Percentiles rank a stretch among this genome's conserved stretches.
Evolutionary conservation across 768 basidiomycete species (phyloP).

Genomic region (Daedalea quercina): DNA sequence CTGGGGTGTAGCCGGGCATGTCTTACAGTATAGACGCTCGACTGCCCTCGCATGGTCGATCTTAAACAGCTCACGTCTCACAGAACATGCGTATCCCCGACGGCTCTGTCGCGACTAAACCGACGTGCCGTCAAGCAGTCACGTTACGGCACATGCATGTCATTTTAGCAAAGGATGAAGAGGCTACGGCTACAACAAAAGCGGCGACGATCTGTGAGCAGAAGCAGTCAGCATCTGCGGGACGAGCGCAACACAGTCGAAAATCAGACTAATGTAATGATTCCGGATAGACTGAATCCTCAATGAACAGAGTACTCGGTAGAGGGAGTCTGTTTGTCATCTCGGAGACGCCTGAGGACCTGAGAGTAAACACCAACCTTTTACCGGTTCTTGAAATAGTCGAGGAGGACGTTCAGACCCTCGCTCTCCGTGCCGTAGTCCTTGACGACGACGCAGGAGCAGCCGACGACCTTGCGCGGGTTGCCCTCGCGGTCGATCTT

Average conservation of each 20-base stretch:
- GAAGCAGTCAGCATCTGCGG: not conserved
- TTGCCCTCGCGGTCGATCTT: constrained; percentile 99
- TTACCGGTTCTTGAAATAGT: constrained; percentile 94
- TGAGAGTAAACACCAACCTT: constrained; percentile 23
- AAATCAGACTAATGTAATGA: constrained; percentile 73
- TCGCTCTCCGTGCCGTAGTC: constrained; percentile 94
- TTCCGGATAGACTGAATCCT: constrained; percentile 84
- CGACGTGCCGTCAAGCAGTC: too few species aligned
- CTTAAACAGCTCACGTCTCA: too few species aligned
- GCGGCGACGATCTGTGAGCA: not conserved
- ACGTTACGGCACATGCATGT: too few species aligned
- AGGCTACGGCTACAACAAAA: too few species aligned
- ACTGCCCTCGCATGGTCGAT: too few species aligned
- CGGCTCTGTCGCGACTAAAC: too few species aligned
- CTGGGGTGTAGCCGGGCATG: too few species aligned
- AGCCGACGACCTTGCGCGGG: constrained; percentile 91
- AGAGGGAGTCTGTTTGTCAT: constrained; percentile 94
- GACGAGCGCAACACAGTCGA: not conserved
- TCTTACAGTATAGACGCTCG: too few species aligned
- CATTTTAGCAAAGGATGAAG: too few species aligned
- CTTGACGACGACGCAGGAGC: constrained; percentile 95
- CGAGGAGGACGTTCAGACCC: constrained; percentile 88
- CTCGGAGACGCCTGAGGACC: constrained; percentile 22
- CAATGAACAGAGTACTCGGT: constrained; percentile 63
- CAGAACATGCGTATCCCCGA: too few species aligned